These are phyloP conservation scores for Laguncularia racemosa DNA, from an alignment of 345 rosid species.

Conservation along the genomic window DNA sequence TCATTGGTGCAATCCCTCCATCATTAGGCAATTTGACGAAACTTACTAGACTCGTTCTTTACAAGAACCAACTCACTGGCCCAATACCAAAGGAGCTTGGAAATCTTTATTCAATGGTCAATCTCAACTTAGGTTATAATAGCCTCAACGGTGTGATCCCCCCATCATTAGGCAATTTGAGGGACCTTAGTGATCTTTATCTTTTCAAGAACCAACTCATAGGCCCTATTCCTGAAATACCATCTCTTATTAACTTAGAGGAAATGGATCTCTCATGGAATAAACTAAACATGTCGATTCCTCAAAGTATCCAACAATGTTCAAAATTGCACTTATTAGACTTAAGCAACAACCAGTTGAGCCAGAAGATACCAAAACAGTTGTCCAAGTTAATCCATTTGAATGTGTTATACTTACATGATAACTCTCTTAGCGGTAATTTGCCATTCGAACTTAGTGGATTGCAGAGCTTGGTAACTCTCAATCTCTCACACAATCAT, in stretches of 20 bases:
- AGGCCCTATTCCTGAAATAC: conserved; percentile 4
- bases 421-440: no score
- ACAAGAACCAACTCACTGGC: conserved; percentile 15
- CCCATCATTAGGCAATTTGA: conserved; percentile 5
- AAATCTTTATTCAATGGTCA: conserved; percentile 4
- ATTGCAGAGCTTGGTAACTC: no score
- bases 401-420: not conserved
- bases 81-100: conserved; percentile 14
- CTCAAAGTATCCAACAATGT: not conserved
- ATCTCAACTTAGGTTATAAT: conserved; percentile 8
- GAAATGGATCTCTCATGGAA: conserved; percentile 24
- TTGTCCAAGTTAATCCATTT: conserved; percentile 6
- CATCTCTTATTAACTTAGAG: not conserved
- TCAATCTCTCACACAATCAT: no score
- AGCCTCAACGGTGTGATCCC: conserved; percentile 8
- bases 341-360: conserved; percentile 27
- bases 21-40: conserved; percentile 7
- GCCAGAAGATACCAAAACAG: conserved; percentile 13
- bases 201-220: conserved; percentile 4
- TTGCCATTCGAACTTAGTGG: no score
- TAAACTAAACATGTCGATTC: conserved; percentile 3
- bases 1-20: conserved; percentile 20
- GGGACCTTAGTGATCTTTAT: not conserved
- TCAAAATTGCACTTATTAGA: conserved; percentile 6
- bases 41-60: conserved; percentile 1